Percentiles rank a stretch among this genome's conserved stretches.
Evolutionary conservation across 306 rosid species (phyloP).

Genomic region (Dryas alaskensis): DNA sequence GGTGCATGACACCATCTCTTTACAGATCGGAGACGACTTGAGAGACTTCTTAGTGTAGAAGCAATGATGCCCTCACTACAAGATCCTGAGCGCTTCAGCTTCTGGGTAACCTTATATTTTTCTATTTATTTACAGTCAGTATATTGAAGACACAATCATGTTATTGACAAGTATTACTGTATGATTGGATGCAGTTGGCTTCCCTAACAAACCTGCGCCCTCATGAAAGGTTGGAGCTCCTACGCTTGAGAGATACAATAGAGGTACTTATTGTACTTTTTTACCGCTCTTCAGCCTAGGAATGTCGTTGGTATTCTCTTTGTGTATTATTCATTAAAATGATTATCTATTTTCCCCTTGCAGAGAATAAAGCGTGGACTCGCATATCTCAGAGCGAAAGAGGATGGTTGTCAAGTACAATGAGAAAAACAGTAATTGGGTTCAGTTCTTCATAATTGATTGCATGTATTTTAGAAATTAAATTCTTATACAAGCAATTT

Average conservation of each 20-base stretch:
- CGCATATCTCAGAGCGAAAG: slow-evolving; percentile 60
- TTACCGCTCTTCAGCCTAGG: neutral
- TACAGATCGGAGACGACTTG: slow-evolving; percentile 74
- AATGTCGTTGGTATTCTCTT: neutral
- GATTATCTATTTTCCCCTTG: slow-evolving; percentile 9
- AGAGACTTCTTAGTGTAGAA: slow-evolving; percentile 67
- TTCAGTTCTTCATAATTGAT: slow-evolving; percentile 13
- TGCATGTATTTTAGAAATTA: slow-evolving; percentile 26
- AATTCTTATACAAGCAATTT: slow-evolving; percentile 29
- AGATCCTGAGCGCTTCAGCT: slow-evolving; percentile 92
- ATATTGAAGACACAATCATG: slow-evolving; percentile 1
- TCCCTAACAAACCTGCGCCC: slow-evolving; percentile 81
- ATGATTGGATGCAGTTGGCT: slow-evolving; percentile 54
- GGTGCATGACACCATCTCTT: slow-evolving; percentile 9
- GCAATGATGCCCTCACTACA: slow-evolving; percentile 72
- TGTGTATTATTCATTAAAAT: neutral
- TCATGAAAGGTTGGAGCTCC: slow-evolving; percentile 74
- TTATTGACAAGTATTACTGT: slow-evolving; percentile 21
- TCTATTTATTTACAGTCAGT: neutral
- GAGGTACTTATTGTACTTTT: slow-evolving; percentile 55
- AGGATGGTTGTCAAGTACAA: slow-evolving; percentile 69
- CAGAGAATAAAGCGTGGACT: slow-evolving; percentile 85
- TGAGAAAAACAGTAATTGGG: slow-evolving; percentile 30
- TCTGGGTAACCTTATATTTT: slow-evolving; percentile 56
- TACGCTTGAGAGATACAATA: slow-evolving; percentile 65